Base-by-base conservation (phyloP, 306 rosid species). In the Prunus salicina region DNA sequence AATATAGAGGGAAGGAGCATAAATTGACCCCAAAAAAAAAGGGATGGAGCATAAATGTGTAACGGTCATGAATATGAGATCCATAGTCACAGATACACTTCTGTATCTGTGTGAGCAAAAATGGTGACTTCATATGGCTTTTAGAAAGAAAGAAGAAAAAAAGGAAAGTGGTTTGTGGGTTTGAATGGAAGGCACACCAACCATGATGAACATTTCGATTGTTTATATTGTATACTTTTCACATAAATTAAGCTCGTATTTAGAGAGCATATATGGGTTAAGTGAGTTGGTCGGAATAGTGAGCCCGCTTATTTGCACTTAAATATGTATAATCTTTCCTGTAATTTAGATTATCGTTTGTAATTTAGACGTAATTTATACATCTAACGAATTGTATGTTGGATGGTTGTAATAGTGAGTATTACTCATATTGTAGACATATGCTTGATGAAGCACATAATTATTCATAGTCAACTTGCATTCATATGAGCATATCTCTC, bases 21-120 rank as follows among this genome's bases (percentile, higher is more conserved):
- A 14, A 55, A 32, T n/a, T 34, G 8, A 34, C 41, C 41, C 41
- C 0, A 5, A 34, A 5, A 34, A 34, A 34, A 34, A 5, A 22
- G 67, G 38, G 45, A 58, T 57, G 65, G 34, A 19, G 45, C 38
- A 5, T 34, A 14, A 56, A 32, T 28, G 50, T 18, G 67, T 9
- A 73, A 73, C 76, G 76, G 76, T 73, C 76, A 38, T n/a, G 52
- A 12, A 10, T 18, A 27, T 49, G 61, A 69, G 22, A 69, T 67
- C 22, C 69, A 58, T 60, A 10, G 43, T 5, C 2, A 25, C 41
- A 4, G 38, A 27, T 27, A 27, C 9, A 27, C 19, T 61, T 61
- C 66, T 27, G 13, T 61, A 27, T 61, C 2, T 61, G 38, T 2
- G 24, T 5, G 61, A 52, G 58, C 58, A 52, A 52, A 52, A 18